phyloP scores from a whole-genome alignment of 257 asterid species.

The Solanum microdontum region DNA sequence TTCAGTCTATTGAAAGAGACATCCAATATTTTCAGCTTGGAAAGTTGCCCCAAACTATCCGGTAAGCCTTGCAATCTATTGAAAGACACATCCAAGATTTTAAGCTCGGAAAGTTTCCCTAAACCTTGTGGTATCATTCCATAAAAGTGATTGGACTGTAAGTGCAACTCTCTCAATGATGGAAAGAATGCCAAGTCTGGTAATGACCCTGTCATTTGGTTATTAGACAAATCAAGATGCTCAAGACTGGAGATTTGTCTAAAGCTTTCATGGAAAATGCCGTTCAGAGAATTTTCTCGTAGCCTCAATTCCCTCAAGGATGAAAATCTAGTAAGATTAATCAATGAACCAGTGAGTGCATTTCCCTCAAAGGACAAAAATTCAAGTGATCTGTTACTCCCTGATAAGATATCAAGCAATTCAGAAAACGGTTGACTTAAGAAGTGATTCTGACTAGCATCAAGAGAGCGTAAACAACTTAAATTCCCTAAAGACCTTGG shows the following conservation, averaged over 20 bases:
- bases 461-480: neutral
- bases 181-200: neutral
- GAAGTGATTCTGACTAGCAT: fast-evolving
- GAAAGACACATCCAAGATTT: neutral
- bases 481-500: neutral
- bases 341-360: neutral
- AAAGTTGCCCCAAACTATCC: neutral
- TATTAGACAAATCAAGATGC: neutral
- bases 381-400: neutral
- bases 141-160: neutral
- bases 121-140: neutral
- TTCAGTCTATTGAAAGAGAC: neutral
- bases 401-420: neutral
- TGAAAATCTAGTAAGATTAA: neutral
- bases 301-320: neutral
- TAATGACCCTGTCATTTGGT: neutral
- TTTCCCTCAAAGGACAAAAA: neutral
- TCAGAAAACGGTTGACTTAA: neutral
- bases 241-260: neutral
- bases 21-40: neutral
- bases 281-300: neutral
- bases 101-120: neutral
- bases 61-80: neutral
- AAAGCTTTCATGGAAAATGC: neutral
- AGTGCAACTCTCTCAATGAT: neutral